Evolutionary conservation across 306 rosid species (phyloP), one percentile per base, ranked within the genome.

Genomic region (Quercus parvula): DNA sequence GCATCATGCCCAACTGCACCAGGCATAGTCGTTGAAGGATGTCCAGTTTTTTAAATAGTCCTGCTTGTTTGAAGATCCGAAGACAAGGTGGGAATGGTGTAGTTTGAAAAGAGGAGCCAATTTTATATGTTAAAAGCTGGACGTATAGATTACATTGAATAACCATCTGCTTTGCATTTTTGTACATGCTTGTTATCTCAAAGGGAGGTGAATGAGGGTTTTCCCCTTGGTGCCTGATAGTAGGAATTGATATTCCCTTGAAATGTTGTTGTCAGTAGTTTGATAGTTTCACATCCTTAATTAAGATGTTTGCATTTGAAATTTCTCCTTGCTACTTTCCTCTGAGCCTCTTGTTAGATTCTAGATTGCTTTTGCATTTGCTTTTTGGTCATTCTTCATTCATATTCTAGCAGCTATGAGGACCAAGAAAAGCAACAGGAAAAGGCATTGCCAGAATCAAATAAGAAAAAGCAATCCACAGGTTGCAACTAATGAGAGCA

Each of bases 1-100:
- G 98, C 99, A 20, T 10, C 87, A 30, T 96, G 99, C 83, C 99
- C 99, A 19, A 96, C 94, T 14, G 92, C 96, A 41, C 94, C 97
- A 0, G 98, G 99, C 57, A 93, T 93, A 67, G 18, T 2, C 10
- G 97, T 93, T 30, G 84, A 90, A 1, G 97, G 93, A 5, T 96
- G 99, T 70, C 98, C 98, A 0, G 90, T 96, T 56, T 49, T 93
- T 93, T 85, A 54, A 81, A 20, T 78, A 86, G 73, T 41, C 70
- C 20, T 15, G 57, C 35, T 17, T 78, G 56, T 62, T 18, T 9
- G 27, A 33, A 67, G 49, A 7, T 8, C 12, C 10, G 7, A 67
- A 67, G 72, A 33, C 52, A 17, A 27, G 22, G 25, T 79, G 25
- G 55, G 20, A 38, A n/a, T 24, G 49, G 41, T 11, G 76, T 12